Base-by-base conservation (phyloP, 1,284 basidiomycete species). In the Agroathelia rolfsii region DNA sequence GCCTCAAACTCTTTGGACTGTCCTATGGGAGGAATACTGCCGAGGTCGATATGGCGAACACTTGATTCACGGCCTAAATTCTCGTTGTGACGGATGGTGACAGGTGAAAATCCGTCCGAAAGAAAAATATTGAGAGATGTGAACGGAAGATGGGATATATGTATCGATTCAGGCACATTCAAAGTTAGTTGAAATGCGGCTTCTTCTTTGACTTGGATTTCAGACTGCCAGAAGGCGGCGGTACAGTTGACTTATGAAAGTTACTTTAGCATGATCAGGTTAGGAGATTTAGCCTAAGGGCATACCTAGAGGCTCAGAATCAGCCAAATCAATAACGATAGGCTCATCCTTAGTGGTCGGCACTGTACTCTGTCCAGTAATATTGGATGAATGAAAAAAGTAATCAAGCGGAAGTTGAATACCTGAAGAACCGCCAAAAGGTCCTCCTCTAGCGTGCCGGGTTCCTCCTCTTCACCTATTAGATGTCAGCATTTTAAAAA, bases 101-200 rank as follows among this genome's bases (percentile, higher is more conserved):
- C 38, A 0, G 75, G 66, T 4, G 53, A 37, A 9, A 54, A 47
- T 6, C 58, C 61, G 24, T 64, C 60, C 5, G 64, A 62, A 42
- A 84, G 73, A 34, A 67, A 55, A 4, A 87, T 58, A 3, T 59
- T 52, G n/a, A 85, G 45, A 1, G 66, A 66, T 0, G 64, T 48
- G 43, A 88, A 70, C 0, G 78, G 70, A 20, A 87, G 53, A 0
- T 58, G 57, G 4, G 67, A 62, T 10, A 81, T 59, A 0, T 61
- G 49, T 3, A 66, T 53, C 12, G 55, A 41, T 0, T 49, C 41
- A 0, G 74, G 68, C 0, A 76, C 66, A 5, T 64, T 56, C 12
- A 88, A 49, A 8, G 62, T 61, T 3, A 93, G 44, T 48, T 93
- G 88, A 54, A 86, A 92, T 0, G 80, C 68, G 0, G 69, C 69